Percentiles rank a stretch among this genome's conserved stretches.
Conservation (phyloP, 2,329 filamentous ascomycete species). For the Bipolaris victoriae region DNA sequence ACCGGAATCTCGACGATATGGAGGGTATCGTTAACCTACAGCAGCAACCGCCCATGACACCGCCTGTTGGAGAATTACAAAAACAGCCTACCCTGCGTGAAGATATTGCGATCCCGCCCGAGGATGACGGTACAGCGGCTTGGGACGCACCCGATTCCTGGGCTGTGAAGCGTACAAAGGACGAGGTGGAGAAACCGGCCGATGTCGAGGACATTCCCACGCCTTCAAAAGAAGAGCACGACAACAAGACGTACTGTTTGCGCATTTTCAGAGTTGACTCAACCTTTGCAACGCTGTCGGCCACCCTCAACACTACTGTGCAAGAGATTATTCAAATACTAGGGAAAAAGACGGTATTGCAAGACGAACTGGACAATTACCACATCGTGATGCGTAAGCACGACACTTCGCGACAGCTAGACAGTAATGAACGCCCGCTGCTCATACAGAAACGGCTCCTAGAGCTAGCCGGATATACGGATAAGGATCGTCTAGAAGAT, state of each 20-base stretch:
- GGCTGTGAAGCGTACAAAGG: constrained; percentile 78
- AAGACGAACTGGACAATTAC: constrained; percentile 90
- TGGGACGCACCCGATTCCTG: constrained; percentile 98
- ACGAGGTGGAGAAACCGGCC: constrained; percentile 64
- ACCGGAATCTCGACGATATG: constrained; percentile 90
- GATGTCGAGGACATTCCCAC: constrained; percentile 73
- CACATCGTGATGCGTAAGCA: constrained; percentile 95
- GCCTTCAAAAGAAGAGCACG: constrained; percentile 74
- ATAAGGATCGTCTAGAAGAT: constrained; percentile 86
- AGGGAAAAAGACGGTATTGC: constrained; percentile 90
- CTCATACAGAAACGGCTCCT: constrained; percentile 90
- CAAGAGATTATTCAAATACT: constrained; percentile 87
- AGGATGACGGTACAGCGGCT: constrained; percentile 57
- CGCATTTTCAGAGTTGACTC: constrained; percentile 93
- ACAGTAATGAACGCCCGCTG: constrained; percentile 78
- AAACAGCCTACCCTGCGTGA: constrained; percentile 55
- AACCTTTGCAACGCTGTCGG: constrained; percentile 91
- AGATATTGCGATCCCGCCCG: constrained; percentile 35
- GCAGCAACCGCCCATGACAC: constrained; percentile 71
- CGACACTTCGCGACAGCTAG: constrained; percentile 81
- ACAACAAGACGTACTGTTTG: constrained; percentile 82
- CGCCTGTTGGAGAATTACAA: constrained; percentile 60
- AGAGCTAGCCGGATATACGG: constrained; percentile 89
- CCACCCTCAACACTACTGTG: constrained; percentile 82
- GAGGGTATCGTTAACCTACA: constrained; percentile 77